Evolutionary conservation across 768 basidiomycete genomes (phyloP).

Genomic region (Strobilomyces confusus): DNA sequence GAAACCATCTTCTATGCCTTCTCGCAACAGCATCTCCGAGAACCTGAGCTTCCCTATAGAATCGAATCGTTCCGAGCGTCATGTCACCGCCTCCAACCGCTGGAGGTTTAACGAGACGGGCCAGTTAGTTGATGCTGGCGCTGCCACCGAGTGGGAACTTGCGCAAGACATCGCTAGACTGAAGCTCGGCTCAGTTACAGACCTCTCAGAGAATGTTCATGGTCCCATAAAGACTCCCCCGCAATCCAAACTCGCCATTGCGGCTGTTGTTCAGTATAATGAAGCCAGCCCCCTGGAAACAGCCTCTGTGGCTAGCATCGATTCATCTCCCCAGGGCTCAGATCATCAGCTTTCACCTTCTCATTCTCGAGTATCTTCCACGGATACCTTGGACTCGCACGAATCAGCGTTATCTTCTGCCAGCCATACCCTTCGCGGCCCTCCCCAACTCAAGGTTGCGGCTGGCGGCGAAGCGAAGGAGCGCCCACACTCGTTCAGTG

Average conservation of each 20-base stretch:
- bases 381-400: slow-evolving; percentile 65
- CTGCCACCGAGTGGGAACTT: slow-evolving; percentile 62
- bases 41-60: slow-evolving; percentile 18
- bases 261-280: slow-evolving; percentile 51
- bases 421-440: slow-evolving; percentile 55
- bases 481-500: slow-evolving; percentile 78
- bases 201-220: slow-evolving; percentile 47
- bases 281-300: slow-evolving; percentile 73
- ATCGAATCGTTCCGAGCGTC: slow-evolving; percentile 35
- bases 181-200: slow-evolving; percentile 57
- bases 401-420: slow-evolving; percentile 48
- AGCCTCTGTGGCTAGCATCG: slow-evolving; percentile 64
- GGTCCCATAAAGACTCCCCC: slow-evolving; percentile 61
- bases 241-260: slow-evolving; percentile 54
- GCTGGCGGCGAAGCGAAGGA: slow-evolving; percentile 60
- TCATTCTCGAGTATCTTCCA: slow-evolving; percentile 82
- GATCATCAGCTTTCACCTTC: slow-evolving; percentile 64
- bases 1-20: slow-evolving; percentile 45
- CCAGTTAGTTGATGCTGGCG: slow-evolving; percentile 55
- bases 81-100: slow-evolving; percentile 38
- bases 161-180: slow-evolving; percentile 70
- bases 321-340: slow-evolving; percentile 66
- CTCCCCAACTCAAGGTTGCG: slow-evolving; percentile 51
- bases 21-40: slow-evolving; percentile 36
- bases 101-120: slow-evolving; percentile 66